phyloP scores from a whole-genome alignment of 2,329 filamentous ascomycete genomes.

The Talaromyces sp. region DNA sequence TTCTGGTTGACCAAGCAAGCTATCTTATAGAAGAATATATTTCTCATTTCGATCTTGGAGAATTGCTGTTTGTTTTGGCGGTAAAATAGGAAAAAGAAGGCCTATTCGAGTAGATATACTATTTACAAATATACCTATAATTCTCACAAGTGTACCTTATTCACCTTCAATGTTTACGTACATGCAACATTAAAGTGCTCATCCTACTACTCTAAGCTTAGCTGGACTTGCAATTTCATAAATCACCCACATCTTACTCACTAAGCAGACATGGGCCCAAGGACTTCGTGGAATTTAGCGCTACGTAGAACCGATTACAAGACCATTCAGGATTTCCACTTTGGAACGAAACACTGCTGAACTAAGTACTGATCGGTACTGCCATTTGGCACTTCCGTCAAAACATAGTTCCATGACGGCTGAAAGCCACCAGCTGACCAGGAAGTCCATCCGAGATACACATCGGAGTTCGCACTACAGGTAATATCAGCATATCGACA shows the following conservation, averaged over 20 bases:
- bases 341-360: neutral
- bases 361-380: neutral
- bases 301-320: neutral
- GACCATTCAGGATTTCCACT: neutral
- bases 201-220: neutral
- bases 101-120: neutral
- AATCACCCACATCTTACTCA: neutral
- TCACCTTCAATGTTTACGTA: neutral
- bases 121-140: neutral
- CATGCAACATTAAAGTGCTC: neutral
- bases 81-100: neutral
- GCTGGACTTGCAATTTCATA: neutral
- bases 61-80: neutral
- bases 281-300: neutral
- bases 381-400: neutral
- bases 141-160: neutral
- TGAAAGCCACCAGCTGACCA: neutral
- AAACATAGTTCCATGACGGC: neutral
- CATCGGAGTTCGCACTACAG: neutral
- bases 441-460: neutral
- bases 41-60: neutral
- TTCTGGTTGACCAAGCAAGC: neutral
- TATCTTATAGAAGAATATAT: neutral
- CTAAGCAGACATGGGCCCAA: neutral
- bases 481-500: neutral